phyloP scores from a whole-genome alignment of 2,329 filamentous ascomycete genomes.

The Dichotomopilus funicola region DNA sequence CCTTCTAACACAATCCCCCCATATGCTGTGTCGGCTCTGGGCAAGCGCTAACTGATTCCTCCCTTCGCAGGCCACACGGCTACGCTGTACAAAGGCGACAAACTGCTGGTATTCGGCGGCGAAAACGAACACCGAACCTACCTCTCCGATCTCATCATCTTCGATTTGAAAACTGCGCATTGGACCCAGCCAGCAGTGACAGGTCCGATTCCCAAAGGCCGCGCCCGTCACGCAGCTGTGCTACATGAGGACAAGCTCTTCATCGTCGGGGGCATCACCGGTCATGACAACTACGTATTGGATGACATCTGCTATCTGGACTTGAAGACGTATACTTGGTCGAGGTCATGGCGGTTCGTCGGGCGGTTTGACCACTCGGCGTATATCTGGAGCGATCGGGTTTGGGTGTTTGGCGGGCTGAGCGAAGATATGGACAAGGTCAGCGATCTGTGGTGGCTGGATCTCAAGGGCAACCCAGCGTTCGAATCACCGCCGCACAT shows the following conservation, averaged over 20 bases:
- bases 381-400: constrained; percentile 83
- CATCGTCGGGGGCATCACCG: constrained; percentile 90
- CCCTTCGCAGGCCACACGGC: constrained; percentile 74
- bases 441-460: constrained; percentile 94
- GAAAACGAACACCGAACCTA: constrained; percentile 97
- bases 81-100: constrained; percentile 86
- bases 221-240: constrained; percentile 87
- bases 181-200: constrained; percentile 90
- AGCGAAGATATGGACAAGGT: constrained; percentile 96
- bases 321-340: constrained; percentile 97
- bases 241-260: constrained; percentile 96
- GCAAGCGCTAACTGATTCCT: constrained; percentile 9
- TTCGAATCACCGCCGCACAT: constrained; percentile 64
- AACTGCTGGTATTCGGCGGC: constrained; percentile 93
- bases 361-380: constrained; percentile 91
- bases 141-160: constrained; percentile 90
- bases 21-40: neutral
- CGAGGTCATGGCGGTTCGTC: constrained; percentile 90
- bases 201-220: constrained; percentile 78
- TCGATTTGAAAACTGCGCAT: constrained; percentile 87
- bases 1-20: constrained; percentile 1
- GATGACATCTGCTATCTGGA: constrained; percentile 97
- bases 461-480: constrained; percentile 82
- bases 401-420: constrained; percentile 95
- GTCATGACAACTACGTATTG: constrained; percentile 82